Percentiles rank a stretch among this genome's conserved stretches.
Conservation (phyloP, 106 monocot genomes). For the Triglochin maritima region DNA sequence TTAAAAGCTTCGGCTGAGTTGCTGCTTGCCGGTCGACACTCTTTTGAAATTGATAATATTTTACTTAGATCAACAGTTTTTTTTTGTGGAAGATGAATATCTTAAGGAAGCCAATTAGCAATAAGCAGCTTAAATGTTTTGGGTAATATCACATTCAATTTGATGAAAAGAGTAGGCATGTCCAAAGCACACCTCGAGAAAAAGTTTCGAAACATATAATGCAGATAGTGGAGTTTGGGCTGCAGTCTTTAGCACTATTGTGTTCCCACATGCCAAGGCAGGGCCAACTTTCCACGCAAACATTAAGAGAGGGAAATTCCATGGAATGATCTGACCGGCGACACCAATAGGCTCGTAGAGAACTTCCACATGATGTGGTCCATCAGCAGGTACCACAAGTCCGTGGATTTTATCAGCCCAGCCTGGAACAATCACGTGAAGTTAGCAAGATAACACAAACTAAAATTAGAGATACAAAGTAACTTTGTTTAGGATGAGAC, state of each 20-base stretch:
- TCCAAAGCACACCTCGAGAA: slow-evolving; percentile 53
- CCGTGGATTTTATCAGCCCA: slow-evolving; percentile 98
- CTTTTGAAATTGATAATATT: too few relatives aligned
- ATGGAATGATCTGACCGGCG: slow-evolving; percentile 80
- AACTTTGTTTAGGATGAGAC: slow-evolving; percentile 8
- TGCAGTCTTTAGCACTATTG: slow-evolving; percentile 79
- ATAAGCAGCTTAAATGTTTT: too few relatives aligned
- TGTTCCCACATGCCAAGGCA: slow-evolving; percentile 82
- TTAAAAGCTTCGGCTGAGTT: too few relatives aligned
- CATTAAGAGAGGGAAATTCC: slow-evolving; percentile 94
- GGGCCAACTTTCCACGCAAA: slow-evolving; percentile 93
- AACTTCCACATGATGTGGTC: slow-evolving; percentile 85
- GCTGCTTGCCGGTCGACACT: too few relatives aligned
- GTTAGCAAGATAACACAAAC: background rate
- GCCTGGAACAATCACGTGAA: slow-evolving; percentile 26
- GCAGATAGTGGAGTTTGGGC: slow-evolving; percentile 95
- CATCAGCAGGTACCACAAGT: slow-evolving; percentile 75
- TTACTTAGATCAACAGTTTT: too few relatives aligned
- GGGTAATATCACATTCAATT: too few relatives aligned
- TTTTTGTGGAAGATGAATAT: too few relatives aligned
- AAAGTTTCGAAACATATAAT: slow-evolving; percentile 40
- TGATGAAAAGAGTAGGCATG: background rate
- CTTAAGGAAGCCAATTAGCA: too few relatives aligned
- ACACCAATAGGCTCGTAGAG: slow-evolving; percentile 86
- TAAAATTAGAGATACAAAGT: background rate